Conservation (phyloP, 345 rosid species). For the Salix dunnii region DNA sequence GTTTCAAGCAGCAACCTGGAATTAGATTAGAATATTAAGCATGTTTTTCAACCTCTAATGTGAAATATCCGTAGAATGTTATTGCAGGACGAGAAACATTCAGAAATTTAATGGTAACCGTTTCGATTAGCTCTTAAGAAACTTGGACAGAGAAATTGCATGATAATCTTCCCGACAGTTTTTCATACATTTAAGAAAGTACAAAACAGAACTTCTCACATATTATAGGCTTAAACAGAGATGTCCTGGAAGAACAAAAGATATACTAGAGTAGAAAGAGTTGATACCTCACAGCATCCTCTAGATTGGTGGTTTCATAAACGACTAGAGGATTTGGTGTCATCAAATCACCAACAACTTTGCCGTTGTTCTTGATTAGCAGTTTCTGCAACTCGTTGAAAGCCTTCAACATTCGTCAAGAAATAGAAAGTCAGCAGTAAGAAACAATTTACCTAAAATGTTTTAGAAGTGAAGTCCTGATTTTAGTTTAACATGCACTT, state of each 20-base stretch:
- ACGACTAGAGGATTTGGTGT: constrained; percentile 81
- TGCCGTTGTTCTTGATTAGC: constrained; percentile 70
- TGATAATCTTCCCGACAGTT: not conserved
- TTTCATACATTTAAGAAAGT: not conserved
- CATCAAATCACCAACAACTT: constrained; percentile 93
- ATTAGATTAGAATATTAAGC: not conserved
- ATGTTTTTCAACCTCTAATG: not conserved
- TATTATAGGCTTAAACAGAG: not conserved
- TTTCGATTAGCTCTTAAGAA: not conserved
- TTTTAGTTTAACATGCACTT: not conserved
- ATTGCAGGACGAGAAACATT: not conserved
- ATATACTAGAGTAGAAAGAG: not conserved
- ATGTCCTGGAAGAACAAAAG: not conserved
- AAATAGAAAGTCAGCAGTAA: constrained; percentile 14
- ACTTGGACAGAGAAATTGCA: not conserved
- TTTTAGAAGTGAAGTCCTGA: not conserved
- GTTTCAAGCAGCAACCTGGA: constrained; percentile 85
- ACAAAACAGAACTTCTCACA: not conserved
- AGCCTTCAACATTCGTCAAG: constrained; percentile 38
- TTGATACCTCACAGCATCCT: constrained; percentile 81
- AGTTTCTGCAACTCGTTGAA: constrained; percentile 79
- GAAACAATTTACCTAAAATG: not conserved
- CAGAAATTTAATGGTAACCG: not conserved
- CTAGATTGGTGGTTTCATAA: constrained; percentile 68
- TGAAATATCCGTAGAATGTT: not conserved